Conservation (phyloP, 163 green algal genomes). For the Prototheca stagnorum region DNA sequence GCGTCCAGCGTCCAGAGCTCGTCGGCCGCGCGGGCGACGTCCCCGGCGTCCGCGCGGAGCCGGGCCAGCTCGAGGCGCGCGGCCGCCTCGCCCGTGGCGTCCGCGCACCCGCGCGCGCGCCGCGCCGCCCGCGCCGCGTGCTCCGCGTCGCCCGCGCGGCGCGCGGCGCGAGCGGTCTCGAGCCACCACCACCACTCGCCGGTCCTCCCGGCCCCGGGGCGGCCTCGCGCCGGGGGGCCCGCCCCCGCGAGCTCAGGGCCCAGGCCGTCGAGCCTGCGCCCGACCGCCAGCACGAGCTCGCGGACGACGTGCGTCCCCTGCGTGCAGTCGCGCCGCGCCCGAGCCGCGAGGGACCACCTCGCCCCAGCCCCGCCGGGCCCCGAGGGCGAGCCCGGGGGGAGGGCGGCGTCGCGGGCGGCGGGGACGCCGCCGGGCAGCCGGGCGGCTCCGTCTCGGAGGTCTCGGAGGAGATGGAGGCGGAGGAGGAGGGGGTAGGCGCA, state of each 20-base stretch:
- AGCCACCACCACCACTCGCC: conserved; percentile 62
- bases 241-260: conserved; percentile 30
- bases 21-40: conserved; percentile 46
- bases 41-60: conserved; percentile 63
- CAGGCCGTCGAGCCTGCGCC: conserved; percentile 48
- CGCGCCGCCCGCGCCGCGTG: conserved; percentile 58
- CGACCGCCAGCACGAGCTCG: conserved; percentile 63
- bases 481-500: conserved; percentile 74
- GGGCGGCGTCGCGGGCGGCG: too few species aligned
- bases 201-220: too few species aligned
- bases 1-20: conserved; percentile 46
- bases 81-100: conserved; percentile 29
- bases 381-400: neutral
- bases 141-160: conserved; percentile 50
- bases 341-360: conserved; percentile 34
- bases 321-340: conserved; percentile 39
- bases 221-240: too few species aligned
- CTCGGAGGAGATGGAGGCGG: conserved; percentile 68
- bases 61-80: conserved; percentile 66
- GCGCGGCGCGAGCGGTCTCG: conserved; percentile 52
- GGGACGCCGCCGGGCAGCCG: neutral
- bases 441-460: conserved; percentile 29
- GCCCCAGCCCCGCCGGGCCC: neutral
- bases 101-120: conserved; percentile 44
- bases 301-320: conserved; percentile 28